These are phyloP conservation scores for Rhizopogon salebrosus DNA, from an alignment of 768 basidiomycete genomes.

Conservation along the genomic window DNA sequence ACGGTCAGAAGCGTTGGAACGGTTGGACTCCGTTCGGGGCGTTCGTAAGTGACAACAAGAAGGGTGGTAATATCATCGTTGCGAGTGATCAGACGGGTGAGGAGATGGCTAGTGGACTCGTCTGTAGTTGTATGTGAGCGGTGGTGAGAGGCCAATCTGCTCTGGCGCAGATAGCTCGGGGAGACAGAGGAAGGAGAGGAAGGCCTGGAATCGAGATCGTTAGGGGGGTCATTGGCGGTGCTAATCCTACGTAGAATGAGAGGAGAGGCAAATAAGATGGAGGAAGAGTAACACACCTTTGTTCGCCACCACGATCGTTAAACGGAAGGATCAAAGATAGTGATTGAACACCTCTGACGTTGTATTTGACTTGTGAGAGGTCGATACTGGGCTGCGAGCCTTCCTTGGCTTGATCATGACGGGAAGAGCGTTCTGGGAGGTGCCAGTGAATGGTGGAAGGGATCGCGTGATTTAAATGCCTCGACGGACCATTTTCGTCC, in stretches of 20 bases:
- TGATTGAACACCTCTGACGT: too few relatives aligned
- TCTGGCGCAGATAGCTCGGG: too few relatives aligned
- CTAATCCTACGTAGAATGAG: too few relatives aligned
- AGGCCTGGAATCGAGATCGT: constrained; percentile 24
- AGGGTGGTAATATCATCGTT: constrained; percentile 27
- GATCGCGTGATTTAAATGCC: too few relatives aligned
- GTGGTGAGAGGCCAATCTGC: constrained; percentile 23
- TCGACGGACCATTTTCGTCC: too few relatives aligned
- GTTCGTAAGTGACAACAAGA: constrained; percentile 20
- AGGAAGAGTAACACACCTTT: constrained; percentile 15
- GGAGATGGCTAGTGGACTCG: constrained; percentile 24
- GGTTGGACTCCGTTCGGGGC: constrained; percentile 36
- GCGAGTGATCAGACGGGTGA: constrained; percentile 22
- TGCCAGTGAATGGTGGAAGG: too few relatives aligned
- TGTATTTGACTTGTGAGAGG: too few relatives aligned
- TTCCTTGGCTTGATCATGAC: too few relatives aligned
- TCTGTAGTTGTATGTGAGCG: constrained; percentile 19
- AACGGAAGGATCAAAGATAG: constrained; percentile 21
- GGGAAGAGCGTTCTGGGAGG: too few relatives aligned
- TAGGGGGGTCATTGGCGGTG: constrained; percentile 22
- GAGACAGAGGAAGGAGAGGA: constrained; percentile 20
- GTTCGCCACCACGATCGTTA: constrained; percentile 23
- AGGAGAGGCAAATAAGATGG: not conserved
- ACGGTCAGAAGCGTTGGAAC: constrained; percentile 38
- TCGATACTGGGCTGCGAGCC: too few relatives aligned